phyloP scores from a whole-genome alignment of 352 stramenopile species.

The Pythium insidiosum region DNA sequence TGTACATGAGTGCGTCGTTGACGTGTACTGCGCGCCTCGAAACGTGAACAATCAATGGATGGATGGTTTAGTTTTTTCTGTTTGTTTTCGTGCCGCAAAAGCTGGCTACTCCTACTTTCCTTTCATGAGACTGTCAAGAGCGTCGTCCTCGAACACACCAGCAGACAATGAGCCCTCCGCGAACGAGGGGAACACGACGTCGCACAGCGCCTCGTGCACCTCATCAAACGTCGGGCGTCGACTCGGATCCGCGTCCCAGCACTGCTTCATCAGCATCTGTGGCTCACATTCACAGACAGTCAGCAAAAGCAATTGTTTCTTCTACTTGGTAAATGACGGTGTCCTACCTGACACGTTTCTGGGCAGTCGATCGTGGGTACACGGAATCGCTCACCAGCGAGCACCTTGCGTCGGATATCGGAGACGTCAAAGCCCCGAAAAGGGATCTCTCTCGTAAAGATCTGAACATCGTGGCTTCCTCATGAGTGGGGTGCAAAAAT shows the following conservation, averaged over 20 bases:
- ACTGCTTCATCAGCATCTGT: conserved; percentile 56
- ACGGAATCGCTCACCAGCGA: conserved; percentile 61
- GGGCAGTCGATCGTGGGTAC: conserved; percentile 72
- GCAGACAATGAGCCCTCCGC: conserved; percentile 16
- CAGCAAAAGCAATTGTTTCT: no score
- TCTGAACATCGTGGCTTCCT: conserved; percentile 17
- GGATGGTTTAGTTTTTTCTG: no score
- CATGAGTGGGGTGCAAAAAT: not conserved
- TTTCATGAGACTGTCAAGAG: conserved; percentile 51
- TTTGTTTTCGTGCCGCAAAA: no score
- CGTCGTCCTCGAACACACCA: conserved; percentile 31
- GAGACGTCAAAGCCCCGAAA: conserved; percentile 65
- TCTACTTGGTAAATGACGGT: no score
- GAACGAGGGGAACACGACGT: conserved; percentile 19
- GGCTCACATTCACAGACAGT: no score
- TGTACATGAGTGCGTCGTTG: no score
- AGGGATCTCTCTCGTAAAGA: conserved; percentile 75
- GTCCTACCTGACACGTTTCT: conserved; percentile 34
- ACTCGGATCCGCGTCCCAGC: conserved; percentile 51
- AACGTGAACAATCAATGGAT: no score
- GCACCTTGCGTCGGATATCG: conserved; percentile 66
- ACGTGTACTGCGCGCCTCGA: no score
- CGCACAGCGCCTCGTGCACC: conserved; percentile 33
- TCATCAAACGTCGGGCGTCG: conserved; percentile 49
- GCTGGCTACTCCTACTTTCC: no score